phyloP scores from a whole-genome alignment of 192 early-diverging fungal genomes.

The Phlyctochytrium arcticum region DNA sequence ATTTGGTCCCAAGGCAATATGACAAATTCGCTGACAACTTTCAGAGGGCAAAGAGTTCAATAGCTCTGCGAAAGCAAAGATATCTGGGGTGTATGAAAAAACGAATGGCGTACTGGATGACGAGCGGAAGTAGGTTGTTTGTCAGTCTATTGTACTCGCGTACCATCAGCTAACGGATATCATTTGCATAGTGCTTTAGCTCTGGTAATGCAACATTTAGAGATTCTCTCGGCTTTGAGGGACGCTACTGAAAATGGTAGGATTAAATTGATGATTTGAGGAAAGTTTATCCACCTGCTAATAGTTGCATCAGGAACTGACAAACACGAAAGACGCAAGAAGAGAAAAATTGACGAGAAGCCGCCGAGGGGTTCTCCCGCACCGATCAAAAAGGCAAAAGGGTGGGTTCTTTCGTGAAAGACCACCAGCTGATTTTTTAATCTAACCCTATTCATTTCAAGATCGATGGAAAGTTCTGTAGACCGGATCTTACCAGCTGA shows the following conservation, averaged over 20 bases:
- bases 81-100: not conserved
- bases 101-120: not conserved
- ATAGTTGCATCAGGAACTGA: conserved; percentile 7
- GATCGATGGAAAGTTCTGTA: not conserved
- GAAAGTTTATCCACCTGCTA: not conserved
- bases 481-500: not conserved
- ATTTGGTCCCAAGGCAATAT: not conserved
- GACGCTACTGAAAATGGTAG: conserved; percentile 23
- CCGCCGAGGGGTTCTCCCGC: not conserved
- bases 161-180: not conserved
- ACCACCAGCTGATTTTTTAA: not conserved
- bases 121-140: not conserved
- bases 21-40: not conserved
- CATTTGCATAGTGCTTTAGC: not conserved
- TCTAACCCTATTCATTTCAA: not conserved
- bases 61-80: not conserved
- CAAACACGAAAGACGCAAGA: conserved; percentile 23
- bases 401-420: not conserved
- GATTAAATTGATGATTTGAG: not conserved
- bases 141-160: not conserved
- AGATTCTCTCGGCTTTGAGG: conserved; percentile 9
- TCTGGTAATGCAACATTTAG: not conserved
- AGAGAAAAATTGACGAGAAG: conserved; percentile 27
- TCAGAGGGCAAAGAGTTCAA: not conserved
- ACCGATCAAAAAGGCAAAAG: conserved; percentile 13